phyloP scores from a whole-genome alignment of 495 filamentous ascomycete genomes.

The Darksidea phi region DNA sequence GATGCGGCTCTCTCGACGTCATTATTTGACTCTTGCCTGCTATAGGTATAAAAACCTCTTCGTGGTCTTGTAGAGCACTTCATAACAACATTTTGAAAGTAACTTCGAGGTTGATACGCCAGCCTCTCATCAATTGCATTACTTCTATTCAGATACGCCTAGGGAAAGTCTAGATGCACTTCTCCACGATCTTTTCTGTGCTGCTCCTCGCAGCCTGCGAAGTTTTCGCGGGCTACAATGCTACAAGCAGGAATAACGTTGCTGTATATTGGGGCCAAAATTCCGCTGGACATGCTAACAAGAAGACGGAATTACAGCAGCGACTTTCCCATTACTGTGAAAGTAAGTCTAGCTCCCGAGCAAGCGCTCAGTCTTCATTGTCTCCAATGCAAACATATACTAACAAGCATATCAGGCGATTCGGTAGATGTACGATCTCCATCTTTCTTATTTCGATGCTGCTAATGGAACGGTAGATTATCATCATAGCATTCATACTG shows the following conservation, averaged over 20 bases:
- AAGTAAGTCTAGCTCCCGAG: not conserved
- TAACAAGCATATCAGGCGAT: too few relatives aligned
- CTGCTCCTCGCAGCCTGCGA: not conserved
- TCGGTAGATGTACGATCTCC: too few relatives aligned
- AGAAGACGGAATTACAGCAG: not conserved
- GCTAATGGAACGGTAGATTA: too few relatives aligned
- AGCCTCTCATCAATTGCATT: too few relatives aligned
- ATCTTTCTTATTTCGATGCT: too few relatives aligned
- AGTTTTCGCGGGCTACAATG: constrained; percentile 7
- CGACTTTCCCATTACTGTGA: too few relatives aligned
- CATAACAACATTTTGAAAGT: too few relatives aligned
- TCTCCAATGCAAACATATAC: too few relatives aligned
- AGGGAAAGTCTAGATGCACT: not conserved
- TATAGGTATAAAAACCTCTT: not conserved
- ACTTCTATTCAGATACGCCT: not conserved
- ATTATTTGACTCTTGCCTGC: not conserved
- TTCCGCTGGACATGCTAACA: not conserved
- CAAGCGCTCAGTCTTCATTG: not conserved
- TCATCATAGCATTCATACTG: too few relatives aligned
- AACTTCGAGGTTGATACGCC: too few relatives aligned
- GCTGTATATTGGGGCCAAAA: constrained; percentile 20
- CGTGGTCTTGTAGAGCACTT: too few relatives aligned
- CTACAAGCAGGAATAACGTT: constrained; percentile 7
- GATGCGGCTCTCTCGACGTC: not conserved
- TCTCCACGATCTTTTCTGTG: not conserved